A percentile compares a stretch with the other conserved stretches of the same genome.
These are phyloP conservation scores for Elsinoe australis DNA, from an alignment of 2,329 filamentous ascomycete species.

Conservation along the genomic window DNA sequence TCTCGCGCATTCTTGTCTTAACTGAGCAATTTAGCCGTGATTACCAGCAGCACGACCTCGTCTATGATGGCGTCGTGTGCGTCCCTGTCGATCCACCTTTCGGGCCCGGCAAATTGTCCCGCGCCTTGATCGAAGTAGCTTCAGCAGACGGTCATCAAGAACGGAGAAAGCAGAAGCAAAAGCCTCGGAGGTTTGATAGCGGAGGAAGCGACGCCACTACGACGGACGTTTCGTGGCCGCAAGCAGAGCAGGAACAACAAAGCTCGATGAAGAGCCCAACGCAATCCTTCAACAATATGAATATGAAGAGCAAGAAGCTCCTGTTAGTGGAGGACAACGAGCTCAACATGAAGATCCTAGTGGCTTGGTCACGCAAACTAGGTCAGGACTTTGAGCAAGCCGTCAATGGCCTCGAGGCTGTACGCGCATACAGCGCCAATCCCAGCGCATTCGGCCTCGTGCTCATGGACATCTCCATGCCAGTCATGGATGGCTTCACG, in stretches of 20 bases:
- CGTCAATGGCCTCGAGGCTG: conserved; percentile 42
- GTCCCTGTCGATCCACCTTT: conserved; percentile 19
- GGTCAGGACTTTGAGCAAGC: conserved; percentile 26
- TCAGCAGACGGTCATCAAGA: too few relatives aligned
- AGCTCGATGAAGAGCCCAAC: not conserved
- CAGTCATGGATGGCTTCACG: conserved; percentile 30
- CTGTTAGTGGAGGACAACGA: conserved; percentile 31
- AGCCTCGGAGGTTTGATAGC: too few relatives aligned
- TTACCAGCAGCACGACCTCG: not conserved
- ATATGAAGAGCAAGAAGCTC: too few relatives aligned
- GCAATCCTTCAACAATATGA: too few relatives aligned
- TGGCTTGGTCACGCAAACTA: conserved; percentile 23
- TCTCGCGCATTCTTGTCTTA: not conserved
- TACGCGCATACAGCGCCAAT: conserved; percentile 34
- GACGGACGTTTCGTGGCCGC: not conserved
- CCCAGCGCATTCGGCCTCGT: conserved; percentile 37
- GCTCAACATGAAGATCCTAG: conserved; percentile 28
- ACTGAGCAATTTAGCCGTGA: not conserved
- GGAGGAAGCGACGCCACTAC: not conserved
- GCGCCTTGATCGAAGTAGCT: conserved; percentile 18
- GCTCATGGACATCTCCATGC: conserved; percentile 41
- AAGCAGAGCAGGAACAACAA: too few relatives aligned
- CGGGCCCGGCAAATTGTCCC: conserved; percentile 23
- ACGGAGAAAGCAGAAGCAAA: not conserved
- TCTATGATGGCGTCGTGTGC: not conserved